phyloP scores from a whole-genome alignment of 2,329 filamentous ascomycete genomes.

The Thermoascus crustaceus region DNA sequence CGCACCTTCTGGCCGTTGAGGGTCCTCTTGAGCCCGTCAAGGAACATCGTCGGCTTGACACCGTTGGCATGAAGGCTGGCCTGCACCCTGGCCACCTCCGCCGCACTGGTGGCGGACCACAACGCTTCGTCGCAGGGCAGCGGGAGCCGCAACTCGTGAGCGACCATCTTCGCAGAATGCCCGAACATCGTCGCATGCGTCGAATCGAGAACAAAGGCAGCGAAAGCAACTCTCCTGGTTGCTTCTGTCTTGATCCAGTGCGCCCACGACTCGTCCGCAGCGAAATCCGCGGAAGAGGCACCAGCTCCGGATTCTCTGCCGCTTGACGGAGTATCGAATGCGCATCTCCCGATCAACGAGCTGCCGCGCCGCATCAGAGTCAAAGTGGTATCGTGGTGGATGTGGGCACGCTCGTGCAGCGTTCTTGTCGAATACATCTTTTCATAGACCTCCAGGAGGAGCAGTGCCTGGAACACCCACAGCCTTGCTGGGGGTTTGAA shows the following conservation, averaged over 20 bases:
- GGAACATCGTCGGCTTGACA: slow-evolving; percentile 74
- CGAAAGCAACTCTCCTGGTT: slow-evolving; percentile 81
- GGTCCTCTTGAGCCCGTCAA: slow-evolving; percentile 84
- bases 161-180: slow-evolving; percentile 93
- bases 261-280: slow-evolving; percentile 86
- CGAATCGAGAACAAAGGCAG: slow-evolving; percentile 89
- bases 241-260: slow-evolving; percentile 94
- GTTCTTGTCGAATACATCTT: slow-evolving; percentile 95
- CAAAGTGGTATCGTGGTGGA: slow-evolving; percentile 91
- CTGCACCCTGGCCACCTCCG: slow-evolving; percentile 78
- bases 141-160: slow-evolving; percentile 85
- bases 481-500: slow-evolving; percentile 88
- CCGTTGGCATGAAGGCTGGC: slow-evolving; percentile 71
- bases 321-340: slow-evolving; percentile 75
- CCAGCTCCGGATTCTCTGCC: slow-evolving; percentile 47
- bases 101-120: slow-evolving; percentile 82
- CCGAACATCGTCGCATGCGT: slow-evolving; percentile 98
- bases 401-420: slow-evolving; percentile 88
- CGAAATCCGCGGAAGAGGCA: slow-evolving; percentile 54
- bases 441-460: slow-evolving; percentile 87
- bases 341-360: slow-evolving; percentile 77
- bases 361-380: slow-evolving; percentile 91
- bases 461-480: slow-evolving; percentile 88
- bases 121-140: slow-evolving; percentile 87
- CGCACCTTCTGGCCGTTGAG: slow-evolving; percentile 76